Base-by-base conservation (phyloP, 1,284 basidiomycete genomes). In the Tilletia horrida region DNA sequence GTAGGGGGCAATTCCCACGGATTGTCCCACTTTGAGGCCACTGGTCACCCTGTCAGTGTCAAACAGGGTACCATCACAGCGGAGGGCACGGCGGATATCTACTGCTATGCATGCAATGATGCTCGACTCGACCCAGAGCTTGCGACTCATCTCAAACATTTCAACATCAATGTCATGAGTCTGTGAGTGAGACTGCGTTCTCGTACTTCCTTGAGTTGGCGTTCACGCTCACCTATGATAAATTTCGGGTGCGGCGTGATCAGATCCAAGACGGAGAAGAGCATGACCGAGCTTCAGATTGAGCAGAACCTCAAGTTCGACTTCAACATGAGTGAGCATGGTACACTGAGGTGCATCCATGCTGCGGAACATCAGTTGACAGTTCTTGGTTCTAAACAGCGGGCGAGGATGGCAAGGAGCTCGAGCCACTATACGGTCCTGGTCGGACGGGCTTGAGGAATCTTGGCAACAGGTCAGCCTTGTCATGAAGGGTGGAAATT, bases 21-120 rank as follows among this genome's bases (percentile, higher is more conserved):
- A 0, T 83, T 98, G 40, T 80, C 86, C 18, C 96, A 99, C 79
- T 97, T 86, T 70, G 83, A 91, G 65, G 85, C 87, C 67, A 89
- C 89, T 0, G 85, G 86, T 0, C 95, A 98, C 80, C 87, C 89
- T 0, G 86, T 95, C 27, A 91, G 90, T 66, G 94, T 97, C 62
- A 98, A 98, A 82, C 85, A 97, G 2, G 95, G 95, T 1, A 98
- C 95, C 0, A 97, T 99, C 76, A 96, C 94, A 0, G 90, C 95
- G 0, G 94, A 98, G 79, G 95, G 95, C 2, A 87, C 84, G 6
- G 95, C 91, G 68, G 95, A 97, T 77, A 88, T 97, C 59, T 95
- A 95, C 83, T 98, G 95, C 81, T 98, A 98, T 80, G 83, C 85
- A 0, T 98, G 96, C 82, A 88, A 96, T 78, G 96, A 98, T 72